Base-by-base conservation (phyloP, 306 rosid genomes). In the Senna siamea region DNA sequence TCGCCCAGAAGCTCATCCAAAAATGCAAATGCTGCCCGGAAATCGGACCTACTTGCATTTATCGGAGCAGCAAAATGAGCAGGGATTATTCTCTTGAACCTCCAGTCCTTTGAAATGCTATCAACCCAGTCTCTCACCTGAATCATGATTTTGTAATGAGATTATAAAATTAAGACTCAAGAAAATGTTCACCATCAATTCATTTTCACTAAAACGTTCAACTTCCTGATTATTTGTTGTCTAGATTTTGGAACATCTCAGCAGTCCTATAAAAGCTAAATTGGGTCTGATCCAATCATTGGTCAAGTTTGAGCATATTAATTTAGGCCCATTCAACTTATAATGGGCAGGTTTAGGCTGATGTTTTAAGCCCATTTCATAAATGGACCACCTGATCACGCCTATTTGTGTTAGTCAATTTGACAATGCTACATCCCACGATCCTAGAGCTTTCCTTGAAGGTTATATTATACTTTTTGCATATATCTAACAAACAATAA, bases 111-210 rank as follows among this genome's bases (percentile, higher is more conserved):
- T 0, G 78, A 78, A 32, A 94, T 92, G 59, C 96, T 70, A 72
- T 89, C 91, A 51, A 92, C 91, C 99, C 99, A 94, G 56, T 94
- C 97, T 83, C 92, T 81, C 17, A 94, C 99, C 96, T 94, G 85
- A 72, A 57, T 78, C 69, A 68, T 9, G 47, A 19, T 18, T 62
- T 78, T 61, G 54, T 53, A 63, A 54, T 43, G n/a, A n/a, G 66
- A 62, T 20, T 17, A 34, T 62, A 40, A 41, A 55, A 64, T 12
- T 18, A 9, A 63, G 6, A 4, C 6, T 20, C 18, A 38, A 7
- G 15, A 38, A 63, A 38, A 11, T 40, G 14, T 19, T 3, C 12
- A 41, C n/a, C 51, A 44, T 26, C 0, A 7, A 5, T 63, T 17
- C 11, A 37, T 46, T 18, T 60, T 20, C 50, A 35, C 22, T 5